These are phyloP conservation scores for Huntiella abstrusa DNA, from an alignment of 2,329 filamentous ascomycete species.

Conservation along the genomic window DNA sequence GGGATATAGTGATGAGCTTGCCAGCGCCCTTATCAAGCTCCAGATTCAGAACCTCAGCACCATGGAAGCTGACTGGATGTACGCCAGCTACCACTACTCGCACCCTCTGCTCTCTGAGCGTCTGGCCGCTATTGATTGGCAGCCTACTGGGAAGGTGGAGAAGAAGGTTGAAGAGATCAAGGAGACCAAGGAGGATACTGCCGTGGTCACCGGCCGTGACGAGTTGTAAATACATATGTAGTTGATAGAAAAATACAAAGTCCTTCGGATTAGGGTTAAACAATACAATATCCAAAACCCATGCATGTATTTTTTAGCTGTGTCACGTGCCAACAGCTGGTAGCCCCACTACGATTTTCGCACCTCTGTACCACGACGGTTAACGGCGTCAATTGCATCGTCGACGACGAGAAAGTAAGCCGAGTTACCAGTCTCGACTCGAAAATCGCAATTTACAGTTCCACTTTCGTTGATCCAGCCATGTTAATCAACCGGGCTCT, in stretches of 20 bases:
- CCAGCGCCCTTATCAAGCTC: slow-evolving; percentile 80
- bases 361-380: background rate
- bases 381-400: no score
- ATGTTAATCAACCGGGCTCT: background rate
- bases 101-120: slow-evolving; percentile 92
- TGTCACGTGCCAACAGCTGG: slow-evolving; percentile 3
- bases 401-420: no score
- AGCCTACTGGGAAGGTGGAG: slow-evolving; percentile 34
- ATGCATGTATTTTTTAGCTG: no score
- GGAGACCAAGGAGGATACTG: slow-evolving; percentile 23
- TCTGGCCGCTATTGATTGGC: slow-evolving; percentile 78
- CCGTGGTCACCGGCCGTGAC: slow-evolving; percentile 58
- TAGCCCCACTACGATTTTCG: slow-evolving; percentile 10
- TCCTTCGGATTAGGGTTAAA: background rate
- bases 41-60: slow-evolving; percentile 96
- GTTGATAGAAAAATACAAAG: background rate
- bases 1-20: slow-evolving; percentile 69
- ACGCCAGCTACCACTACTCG: slow-evolving; percentile 95
- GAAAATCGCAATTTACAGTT: no score
- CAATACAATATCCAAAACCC: background rate
- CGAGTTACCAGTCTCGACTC: no score
- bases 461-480: no score
- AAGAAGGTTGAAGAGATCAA: slow-evolving; percentile 17
- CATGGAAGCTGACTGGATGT: slow-evolving; percentile 98
- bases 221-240: slow-evolving; percentile 32